phyloP scores from a whole-genome alignment of 2,329 filamentous ascomycete species.

The Berkeleyomyces rouxiae region DNA sequence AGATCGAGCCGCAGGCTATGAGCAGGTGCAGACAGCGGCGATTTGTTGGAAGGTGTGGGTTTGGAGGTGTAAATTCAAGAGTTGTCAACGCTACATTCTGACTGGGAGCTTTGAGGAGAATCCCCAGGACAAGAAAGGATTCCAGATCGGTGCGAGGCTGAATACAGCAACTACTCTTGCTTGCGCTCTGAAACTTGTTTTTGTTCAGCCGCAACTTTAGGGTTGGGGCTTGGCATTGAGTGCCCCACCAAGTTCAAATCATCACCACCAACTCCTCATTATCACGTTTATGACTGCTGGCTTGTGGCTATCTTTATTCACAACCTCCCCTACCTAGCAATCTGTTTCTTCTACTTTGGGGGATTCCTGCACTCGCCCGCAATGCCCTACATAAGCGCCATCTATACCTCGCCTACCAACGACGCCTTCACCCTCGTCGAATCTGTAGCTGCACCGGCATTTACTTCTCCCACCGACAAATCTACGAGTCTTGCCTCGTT shows the following conservation, averaged over 20 bases:
- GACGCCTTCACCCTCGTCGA: slow-evolving; percentile 29
- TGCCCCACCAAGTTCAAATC: no score
- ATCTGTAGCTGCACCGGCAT: slow-evolving; percentile 21
- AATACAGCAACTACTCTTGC: background rate
- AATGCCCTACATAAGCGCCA: slow-evolving; percentile 5
- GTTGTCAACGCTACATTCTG: background rate
- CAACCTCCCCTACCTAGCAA: background rate
- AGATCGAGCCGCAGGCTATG: background rate
- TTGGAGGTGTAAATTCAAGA: background rate
- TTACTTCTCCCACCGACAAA: slow-evolving; percentile 31
- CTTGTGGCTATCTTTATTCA: slow-evolving; percentile 21
- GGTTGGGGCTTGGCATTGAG: no score
- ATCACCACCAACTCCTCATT: background rate
- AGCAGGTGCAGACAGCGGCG: background rate
- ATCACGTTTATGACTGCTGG: background rate
- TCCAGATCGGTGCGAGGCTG: background rate
- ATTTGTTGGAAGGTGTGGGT: background rate
- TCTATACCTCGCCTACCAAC: slow-evolving; percentile 36
- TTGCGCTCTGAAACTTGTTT: background rate
- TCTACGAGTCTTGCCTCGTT: slow-evolving; percentile 43
- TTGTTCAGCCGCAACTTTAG: no score
- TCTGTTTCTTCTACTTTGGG: slow-evolving; percentile 16
- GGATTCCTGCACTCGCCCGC: background rate
- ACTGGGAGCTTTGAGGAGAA: background rate
- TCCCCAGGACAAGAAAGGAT: background rate